Conservation (phyloP, 352 stramenopile genomes). For the Thalassiosira mediterranea region DNA sequence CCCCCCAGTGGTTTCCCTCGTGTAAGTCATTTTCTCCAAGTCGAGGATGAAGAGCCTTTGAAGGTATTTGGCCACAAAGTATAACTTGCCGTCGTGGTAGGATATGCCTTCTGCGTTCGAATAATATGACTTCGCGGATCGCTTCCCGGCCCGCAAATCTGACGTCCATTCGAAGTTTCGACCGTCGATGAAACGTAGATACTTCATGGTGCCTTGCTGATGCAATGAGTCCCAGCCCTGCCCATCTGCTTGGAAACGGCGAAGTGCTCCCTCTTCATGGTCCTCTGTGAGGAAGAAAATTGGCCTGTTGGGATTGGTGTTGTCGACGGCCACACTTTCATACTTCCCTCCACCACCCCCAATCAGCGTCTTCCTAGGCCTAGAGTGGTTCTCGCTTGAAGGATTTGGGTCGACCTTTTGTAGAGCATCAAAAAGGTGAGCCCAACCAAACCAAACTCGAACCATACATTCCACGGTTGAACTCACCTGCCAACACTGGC, state of each 20-base stretch:
- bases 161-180: conserved; percentile 43
- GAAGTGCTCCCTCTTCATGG: conserved; percentile 34
- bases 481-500: conserved; percentile 44
- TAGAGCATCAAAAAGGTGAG: too few relatives aligned
- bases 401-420: conserved; percentile 33
- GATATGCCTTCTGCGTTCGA: conserved; percentile 44
- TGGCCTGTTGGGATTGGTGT: conserved; percentile 28
- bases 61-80: conserved; percentile 41
- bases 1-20: conserved; percentile 3
- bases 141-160: conserved; percentile 18
- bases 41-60: conserved; percentile 40
- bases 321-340: conserved; percentile 51
- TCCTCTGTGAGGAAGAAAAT: conserved; percentile 69
- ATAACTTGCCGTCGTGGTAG: conserved; percentile 42
- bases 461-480: neutral
- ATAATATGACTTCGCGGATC: conserved; percentile 31
- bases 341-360: conserved; percentile 28
- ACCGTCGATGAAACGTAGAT: conserved; percentile 18
- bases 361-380: conserved; percentile 20
- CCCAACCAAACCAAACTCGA: too few relatives aligned
- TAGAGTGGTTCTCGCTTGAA: neutral
- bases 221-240: conserved; percentile 28
- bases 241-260: conserved; percentile 41
- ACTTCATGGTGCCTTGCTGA: conserved; percentile 3
- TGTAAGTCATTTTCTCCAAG: conserved; percentile 40